Evolutionary conservation across 768 basidiomycete genomes (phyloP), one percentile per base, ranked within the genome.

Genomic region (Trametes punicea): DNA sequence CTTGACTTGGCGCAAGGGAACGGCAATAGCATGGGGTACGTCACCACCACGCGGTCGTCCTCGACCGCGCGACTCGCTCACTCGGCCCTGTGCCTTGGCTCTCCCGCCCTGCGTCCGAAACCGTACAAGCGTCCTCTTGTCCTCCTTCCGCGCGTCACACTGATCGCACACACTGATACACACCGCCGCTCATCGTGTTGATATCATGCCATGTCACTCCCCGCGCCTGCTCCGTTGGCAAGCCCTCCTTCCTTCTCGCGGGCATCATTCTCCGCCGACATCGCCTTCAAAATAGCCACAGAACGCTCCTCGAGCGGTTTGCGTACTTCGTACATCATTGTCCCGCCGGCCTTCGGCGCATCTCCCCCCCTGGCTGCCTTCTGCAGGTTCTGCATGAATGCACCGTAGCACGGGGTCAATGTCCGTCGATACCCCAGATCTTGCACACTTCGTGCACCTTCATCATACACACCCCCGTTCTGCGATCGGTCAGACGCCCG

Each of bases 391-490:
- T 15, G 34, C 34, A 36, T n/a, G 34, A 4, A 20, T 20, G 44
- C 41, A 33, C 49, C 33, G 34, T 23, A 20, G 20, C 50, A 57
- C 56, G 50, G 56, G 44, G 36, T 33, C 45, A 23, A 27, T 33
- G 20, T 39, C 56, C 44, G 56, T 21, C 51, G 54, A n/a, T 25
- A 60, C 58, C 58, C 58, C 53, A 55, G 47, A 59, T 59, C 48
- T 59, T 42, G 33, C 52, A 33, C 18, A 26, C 52, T 18, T 27
- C 34, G 40, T 47, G 4, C 55, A 25, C 46, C 27, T 26, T 26
- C 23, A 36, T 39, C 23, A 25, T 26, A 30, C 9, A 5, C 46
- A 38, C 51, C 44, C 52, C 25, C 52, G 26, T 54, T 54, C 52
- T 54, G 30, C 44, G 52, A 54, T 54, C 52, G 26, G 33, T 7